Evolutionary conservation across 2,329 filamentous ascomycete species (phyloP).

Genomic region (Colletotrichum endophyticum): DNA sequence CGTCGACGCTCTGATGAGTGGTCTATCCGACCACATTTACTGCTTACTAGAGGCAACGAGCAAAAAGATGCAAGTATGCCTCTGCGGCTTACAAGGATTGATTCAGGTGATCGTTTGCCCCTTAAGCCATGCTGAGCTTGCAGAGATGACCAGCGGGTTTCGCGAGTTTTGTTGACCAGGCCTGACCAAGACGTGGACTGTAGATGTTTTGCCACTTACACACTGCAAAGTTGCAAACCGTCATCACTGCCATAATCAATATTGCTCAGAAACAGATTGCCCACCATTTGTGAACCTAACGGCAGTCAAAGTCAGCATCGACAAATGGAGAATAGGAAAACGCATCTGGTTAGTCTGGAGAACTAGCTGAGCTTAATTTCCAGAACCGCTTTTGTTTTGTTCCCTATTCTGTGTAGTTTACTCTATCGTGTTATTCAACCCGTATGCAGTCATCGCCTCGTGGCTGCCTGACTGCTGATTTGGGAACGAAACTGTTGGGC

Average conservation of each 20-base stretch:
- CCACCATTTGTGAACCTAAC: fast-evolving
- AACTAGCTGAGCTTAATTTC: neutral
- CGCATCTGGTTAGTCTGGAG: neutral
- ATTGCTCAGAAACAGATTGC: neutral
- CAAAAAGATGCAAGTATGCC: neutral
- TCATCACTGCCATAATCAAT: fast-evolving
- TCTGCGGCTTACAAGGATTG: neutral
- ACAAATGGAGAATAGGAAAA: neutral
- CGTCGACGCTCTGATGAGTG: neutral
- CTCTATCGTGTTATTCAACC: no score
- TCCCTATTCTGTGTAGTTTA: no score
- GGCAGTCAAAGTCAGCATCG: neutral
- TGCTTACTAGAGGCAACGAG: neutral
- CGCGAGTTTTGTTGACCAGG: neutral
- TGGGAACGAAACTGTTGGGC: neutral
- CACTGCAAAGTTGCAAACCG: neutral
- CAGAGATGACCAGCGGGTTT: neutral
- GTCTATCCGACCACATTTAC: neutral
- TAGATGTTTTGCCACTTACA: neutral
- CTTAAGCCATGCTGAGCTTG: neutral
- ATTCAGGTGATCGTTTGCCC: neutral
- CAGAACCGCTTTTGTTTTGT: no score
- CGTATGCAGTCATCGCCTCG: neutral
- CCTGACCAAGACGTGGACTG: neutral
- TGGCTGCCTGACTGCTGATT: neutral